Evolutionary conservation across 345 rosid species (phyloP).

Genomic region (Xanthoceras sorbifolium): DNA sequence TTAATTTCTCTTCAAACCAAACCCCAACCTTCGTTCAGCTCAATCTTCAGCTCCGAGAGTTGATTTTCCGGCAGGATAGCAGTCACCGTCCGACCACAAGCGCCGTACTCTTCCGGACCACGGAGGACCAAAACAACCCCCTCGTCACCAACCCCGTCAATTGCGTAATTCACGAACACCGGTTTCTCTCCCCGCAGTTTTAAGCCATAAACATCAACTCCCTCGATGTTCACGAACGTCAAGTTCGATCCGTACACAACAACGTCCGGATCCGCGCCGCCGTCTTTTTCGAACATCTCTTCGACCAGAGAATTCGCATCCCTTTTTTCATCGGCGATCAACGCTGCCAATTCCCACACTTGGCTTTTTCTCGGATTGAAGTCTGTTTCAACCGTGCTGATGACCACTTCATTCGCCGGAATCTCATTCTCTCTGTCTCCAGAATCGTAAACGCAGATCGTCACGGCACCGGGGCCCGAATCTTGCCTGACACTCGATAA

Average conservation of each 20-base stretch:
- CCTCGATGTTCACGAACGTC: constrained; percentile 67
- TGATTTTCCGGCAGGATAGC: constrained; percentile 46
- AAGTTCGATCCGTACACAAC: constrained; percentile 59
- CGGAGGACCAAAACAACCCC: constrained; percentile 57
- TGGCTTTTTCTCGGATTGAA: constrained; percentile 30
- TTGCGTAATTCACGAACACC: constrained; percentile 42
- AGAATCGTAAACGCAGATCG: constrained; percentile 33
- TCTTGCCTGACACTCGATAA: constrained; percentile 40
- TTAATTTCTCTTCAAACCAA: constrained; percentile 11
- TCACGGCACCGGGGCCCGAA: constrained; percentile 33
- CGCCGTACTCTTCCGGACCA: constrained; percentile 23
- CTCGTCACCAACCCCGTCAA: constrained; percentile 61
- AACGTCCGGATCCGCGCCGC: constrained; percentile 34
- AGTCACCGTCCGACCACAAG: constrained; percentile 37
- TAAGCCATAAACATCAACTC: constrained; percentile 41
- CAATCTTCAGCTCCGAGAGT: constrained; percentile 34
- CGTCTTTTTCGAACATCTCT: constrained; percentile 25
- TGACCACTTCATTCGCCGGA: constrained; percentile 38
- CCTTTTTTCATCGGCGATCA: constrained; percentile 29
- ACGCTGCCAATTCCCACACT: constrained; percentile 38
- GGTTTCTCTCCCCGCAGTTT: constrained; percentile 55
- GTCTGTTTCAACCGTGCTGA: constrained; percentile 45
- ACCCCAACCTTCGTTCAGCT: constrained; percentile 30
- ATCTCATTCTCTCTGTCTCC: constrained; percentile 3
- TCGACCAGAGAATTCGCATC: constrained; percentile 37